Evolutionary conservation across 2,329 filamentous ascomycete species (phyloP).

Genomic region (Xylaria arbuscula): DNA sequence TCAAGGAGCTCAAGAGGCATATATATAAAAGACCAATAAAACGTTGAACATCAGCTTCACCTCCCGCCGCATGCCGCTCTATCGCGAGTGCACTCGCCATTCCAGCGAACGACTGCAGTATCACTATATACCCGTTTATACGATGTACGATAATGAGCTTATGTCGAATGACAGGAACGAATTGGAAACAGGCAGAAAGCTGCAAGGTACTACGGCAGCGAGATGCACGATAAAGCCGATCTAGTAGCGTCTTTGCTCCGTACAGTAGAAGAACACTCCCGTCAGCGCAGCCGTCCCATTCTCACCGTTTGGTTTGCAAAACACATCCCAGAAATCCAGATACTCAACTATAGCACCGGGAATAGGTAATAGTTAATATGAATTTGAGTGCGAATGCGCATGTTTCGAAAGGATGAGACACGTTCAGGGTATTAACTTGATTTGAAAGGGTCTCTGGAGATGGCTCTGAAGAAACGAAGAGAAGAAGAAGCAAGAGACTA

Average conservation of each 20-base stretch:
- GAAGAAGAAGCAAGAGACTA: not conserved
- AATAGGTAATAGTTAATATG: not conserved
- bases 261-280: constrained; percentile 58
- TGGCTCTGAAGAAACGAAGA: not conserved
- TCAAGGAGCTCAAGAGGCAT: constrained; percentile 56
- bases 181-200: constrained; percentile 60
- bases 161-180: constrained; percentile 60
- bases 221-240: constrained; percentile 61
- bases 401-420: not conserved
- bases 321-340: constrained; percentile 57
- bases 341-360: constrained; percentile 51
- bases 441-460: not conserved
- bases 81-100: constrained; percentile 66
- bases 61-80: constrained; percentile 63
- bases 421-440: too few relatives aligned
- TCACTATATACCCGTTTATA: constrained; percentile 67
- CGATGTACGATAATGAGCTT: constrained; percentile 66
- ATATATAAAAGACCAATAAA: constrained; percentile 58
- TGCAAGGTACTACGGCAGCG: constrained; percentile 57
- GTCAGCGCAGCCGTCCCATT: constrained; percentile 40
- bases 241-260: constrained; percentile 44
- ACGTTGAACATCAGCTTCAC: constrained; percentile 61
- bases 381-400: not conserved
- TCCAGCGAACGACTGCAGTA: constrained; percentile 59
- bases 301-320: constrained; percentile 45